phyloP scores from a whole-genome alignment of 305 asterid species.

The Vinca major region DNA sequence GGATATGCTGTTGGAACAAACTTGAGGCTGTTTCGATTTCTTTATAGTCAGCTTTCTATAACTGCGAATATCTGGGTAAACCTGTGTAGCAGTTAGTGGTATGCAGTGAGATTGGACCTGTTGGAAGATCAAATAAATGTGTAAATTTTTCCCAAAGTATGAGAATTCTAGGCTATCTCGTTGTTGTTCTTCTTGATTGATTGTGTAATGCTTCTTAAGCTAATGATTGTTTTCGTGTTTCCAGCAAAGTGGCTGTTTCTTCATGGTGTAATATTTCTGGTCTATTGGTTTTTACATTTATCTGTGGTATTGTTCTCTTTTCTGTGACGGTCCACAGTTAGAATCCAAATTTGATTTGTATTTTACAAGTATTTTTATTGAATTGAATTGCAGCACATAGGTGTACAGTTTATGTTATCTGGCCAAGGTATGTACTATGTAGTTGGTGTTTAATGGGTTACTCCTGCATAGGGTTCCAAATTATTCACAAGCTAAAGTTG shows the following conservation, averaged over 20 bases:
- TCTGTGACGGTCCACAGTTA: background rate
- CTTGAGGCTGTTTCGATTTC: background rate
- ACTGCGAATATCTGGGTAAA: too few relatives aligned
- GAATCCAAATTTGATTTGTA: background rate
- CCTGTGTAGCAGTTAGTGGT: background rate
- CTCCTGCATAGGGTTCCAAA: too few relatives aligned
- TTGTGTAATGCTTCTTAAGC: background rate
- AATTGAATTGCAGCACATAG: background rate
- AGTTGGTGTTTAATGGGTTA: too few relatives aligned
- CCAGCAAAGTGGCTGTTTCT: background rate
- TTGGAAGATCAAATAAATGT: background rate
- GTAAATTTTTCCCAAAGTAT: background rate
- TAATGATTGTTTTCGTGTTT: background rate
- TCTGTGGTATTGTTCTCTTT: background rate
- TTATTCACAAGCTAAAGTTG: too few relatives aligned
- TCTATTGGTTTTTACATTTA: background rate
- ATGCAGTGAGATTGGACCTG: background rate
- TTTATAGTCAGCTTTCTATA: too few relatives aligned
- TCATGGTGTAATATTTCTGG: background rate
- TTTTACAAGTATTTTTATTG: background rate
- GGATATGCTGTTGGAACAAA: background rate
- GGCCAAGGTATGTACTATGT: too few relatives aligned
- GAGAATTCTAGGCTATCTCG: background rate
- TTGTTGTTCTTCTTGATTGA: background rate
- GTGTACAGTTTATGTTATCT: background rate